phyloP scores from a whole-genome alignment of 352 stramenopile genomes.

The Phytophthora multivora region DNA sequence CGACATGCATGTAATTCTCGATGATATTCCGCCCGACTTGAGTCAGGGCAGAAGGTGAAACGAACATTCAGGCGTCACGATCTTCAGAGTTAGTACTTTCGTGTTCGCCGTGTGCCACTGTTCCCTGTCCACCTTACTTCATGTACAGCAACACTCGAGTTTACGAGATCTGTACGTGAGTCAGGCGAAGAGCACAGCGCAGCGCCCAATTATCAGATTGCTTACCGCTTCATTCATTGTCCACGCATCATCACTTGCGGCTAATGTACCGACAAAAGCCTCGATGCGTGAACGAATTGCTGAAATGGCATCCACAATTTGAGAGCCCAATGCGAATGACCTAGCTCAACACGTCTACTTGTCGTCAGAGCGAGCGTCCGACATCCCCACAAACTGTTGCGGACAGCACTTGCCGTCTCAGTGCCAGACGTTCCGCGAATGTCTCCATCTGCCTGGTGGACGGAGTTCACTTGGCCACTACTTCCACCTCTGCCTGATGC shows the following conservation, averaged over 20 bases:
- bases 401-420: conserved; percentile 7
- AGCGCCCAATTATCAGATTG: conserved; percentile 4
- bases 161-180: conserved; percentile 1
- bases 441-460: neutral
- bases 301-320: conserved; percentile 9
- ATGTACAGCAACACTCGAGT: neutral
- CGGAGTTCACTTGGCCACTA: neutral
- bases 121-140: neutral
- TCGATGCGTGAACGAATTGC: neutral
- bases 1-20: neutral
- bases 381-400: neutral
- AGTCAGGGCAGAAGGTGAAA: neutral
- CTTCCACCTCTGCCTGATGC: conserved; percentile 7
- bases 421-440: conserved; percentile 11
- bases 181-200: conserved; percentile 3
- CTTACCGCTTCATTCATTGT: neutral
- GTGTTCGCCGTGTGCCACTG: neutral
- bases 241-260: neutral
- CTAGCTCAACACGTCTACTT: neutral
- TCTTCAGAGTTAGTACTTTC: neutral
- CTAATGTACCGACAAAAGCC: no score
- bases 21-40: conserved; percentile 1
- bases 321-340: neutral
- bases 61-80: neutral
- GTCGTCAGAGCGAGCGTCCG: neutral